Base-by-base conservation (phyloP, 352 stramenopile genomes). In the Phytopythium aichiense region DNA sequence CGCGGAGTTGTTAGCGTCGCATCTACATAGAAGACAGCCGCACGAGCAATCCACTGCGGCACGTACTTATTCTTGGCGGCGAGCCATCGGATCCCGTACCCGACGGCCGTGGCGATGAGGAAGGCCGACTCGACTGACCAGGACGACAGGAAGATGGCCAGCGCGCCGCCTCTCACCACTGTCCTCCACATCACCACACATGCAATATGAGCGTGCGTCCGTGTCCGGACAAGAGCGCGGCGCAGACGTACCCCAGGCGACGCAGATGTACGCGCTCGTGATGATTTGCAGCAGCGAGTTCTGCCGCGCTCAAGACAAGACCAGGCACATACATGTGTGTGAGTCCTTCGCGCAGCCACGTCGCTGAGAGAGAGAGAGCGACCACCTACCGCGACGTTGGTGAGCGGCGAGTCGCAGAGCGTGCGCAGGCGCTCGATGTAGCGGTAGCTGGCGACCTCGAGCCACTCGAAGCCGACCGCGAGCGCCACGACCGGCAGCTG, bases 61-160 rank as follows among this genome's bases (percentile, higher is more conserved):
- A 50, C 31, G 13, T 2, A 93, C 82, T 95, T 95, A 75, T 92
- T 82, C 57, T 89, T 91, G 31, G 87, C 79, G 15, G 81, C 81
- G 23, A 94, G 64, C 84, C 87, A 95, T 48, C 84, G 87, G 45
- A 87, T 66, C 9, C 60, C 78, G 51, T 93, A 95, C 38, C 80
- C 81, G 35, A 92, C 76, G 9, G 76, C 77, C 1, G 83, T 89
- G 18, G 77, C 75, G 50, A 91, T 91, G 23, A 93, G 68, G 15
- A 94, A 74, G 16, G 82, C 60, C 46, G 84, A 92, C 59, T 95
- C 87, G 65, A 94, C 70, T 0, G 84, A 89, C 87, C 87, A 95
- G 11, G 80, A 89, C 37, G 83, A 92, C 52, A 92, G 86, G 56
- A 64, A 88, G 54, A 95, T 76, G 12, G 73, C 55, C 18, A 93